These are phyloP conservation scores for Mortierella sp. DNA, from an alignment of 371 early-diverging fungal species.

Conservation along the genomic window DNA sequence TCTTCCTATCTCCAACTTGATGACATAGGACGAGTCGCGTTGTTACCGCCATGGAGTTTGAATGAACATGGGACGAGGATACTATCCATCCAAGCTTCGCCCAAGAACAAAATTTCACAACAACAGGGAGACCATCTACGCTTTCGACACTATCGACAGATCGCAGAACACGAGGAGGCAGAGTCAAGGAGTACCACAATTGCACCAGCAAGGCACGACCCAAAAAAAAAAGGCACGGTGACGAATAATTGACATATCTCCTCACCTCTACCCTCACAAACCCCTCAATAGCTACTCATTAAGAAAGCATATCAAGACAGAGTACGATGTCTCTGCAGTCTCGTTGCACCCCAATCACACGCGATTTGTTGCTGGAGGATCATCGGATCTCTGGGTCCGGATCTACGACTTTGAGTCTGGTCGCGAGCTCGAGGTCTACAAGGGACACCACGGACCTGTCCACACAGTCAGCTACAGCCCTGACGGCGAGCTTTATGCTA, in stretches of 20 bases:
- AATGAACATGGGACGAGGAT: background rate
- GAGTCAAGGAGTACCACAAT: background rate
- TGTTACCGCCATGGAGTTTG: background rate
- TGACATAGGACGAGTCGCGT: background rate
- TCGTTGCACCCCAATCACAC: slow-evolving; percentile 85
- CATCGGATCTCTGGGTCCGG: slow-evolving; percentile 84
- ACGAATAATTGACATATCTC: background rate
- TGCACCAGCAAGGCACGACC: background rate
- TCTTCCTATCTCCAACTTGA: background rate
- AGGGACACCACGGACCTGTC: slow-evolving; percentile 92
- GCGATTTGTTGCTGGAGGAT: slow-evolving; percentile 84
- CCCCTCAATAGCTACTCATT: slow-evolving; percentile 61
- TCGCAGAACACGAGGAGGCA: background rate
- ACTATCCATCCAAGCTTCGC: too few species aligned
- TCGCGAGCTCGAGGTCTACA: slow-evolving; percentile 81
- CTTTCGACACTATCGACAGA: background rate
- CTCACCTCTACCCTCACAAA: too few species aligned
- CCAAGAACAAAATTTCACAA: background rate
- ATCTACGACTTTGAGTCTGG: slow-evolving; percentile 84
- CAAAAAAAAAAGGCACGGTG: background rate
- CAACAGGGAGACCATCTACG: background rate
- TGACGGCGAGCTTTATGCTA: slow-evolving; percentile 91
- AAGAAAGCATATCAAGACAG: slow-evolving; percentile 68
- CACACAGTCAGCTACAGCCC: slow-evolving; percentile 92
- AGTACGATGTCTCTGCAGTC: slow-evolving; percentile 81